These are phyloP conservation scores for Sclerotinia nivalis DNA, from an alignment of 2,329 filamentous ascomycete genomes.

Conservation along the genomic window DNA sequence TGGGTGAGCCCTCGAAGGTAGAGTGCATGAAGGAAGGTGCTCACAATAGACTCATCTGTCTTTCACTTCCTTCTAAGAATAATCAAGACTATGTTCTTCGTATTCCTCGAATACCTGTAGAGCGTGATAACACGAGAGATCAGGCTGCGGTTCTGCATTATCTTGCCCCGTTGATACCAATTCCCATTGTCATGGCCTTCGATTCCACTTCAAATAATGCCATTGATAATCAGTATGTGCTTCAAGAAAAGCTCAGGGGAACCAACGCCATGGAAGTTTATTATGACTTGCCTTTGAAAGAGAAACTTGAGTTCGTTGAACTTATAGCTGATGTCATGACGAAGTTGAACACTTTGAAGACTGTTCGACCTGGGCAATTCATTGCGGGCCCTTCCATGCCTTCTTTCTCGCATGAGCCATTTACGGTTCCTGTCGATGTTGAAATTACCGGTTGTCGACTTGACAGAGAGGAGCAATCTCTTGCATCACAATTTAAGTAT, in stretches of 20 bases:
- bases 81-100: slow-evolving; percentile 27
- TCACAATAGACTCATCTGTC: slow-evolving; percentile 29
- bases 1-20: slow-evolving; percentile 24
- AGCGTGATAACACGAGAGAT: slow-evolving; percentile 23
- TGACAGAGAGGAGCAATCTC: slow-evolving; percentile 11
- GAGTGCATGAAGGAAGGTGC: slow-evolving; percentile 30
- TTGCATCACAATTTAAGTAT: slow-evolving; percentile 7
- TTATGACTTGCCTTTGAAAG: slow-evolving; percentile 22
- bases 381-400: slow-evolving; percentile 9
- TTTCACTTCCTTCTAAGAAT: slow-evolving; percentile 11
- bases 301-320: slow-evolving; percentile 29
- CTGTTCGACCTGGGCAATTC: slow-evolving; percentile 23
- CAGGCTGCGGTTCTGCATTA: slow-evolving; percentile 26
- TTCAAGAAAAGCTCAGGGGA: slow-evolving; percentile 29
- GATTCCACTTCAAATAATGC: slow-evolving; percentile 30
- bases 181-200: slow-evolving; percentile 24
- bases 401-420: not conserved
- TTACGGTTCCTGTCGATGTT: not conserved
- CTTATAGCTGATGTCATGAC: slow-evolving; percentile 23
- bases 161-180: slow-evolving; percentile 22
- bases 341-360: slow-evolving; percentile 22
- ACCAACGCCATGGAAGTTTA: slow-evolving; percentile 9
- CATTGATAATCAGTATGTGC: slow-evolving; percentile 25
- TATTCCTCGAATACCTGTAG: slow-evolving; percentile 22
- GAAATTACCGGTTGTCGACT: slow-evolving; percentile 1